These are phyloP conservation scores for Gracilaria gracilis DNA, from an alignment of 23 red algal species.

Conservation along the genomic window DNA sequence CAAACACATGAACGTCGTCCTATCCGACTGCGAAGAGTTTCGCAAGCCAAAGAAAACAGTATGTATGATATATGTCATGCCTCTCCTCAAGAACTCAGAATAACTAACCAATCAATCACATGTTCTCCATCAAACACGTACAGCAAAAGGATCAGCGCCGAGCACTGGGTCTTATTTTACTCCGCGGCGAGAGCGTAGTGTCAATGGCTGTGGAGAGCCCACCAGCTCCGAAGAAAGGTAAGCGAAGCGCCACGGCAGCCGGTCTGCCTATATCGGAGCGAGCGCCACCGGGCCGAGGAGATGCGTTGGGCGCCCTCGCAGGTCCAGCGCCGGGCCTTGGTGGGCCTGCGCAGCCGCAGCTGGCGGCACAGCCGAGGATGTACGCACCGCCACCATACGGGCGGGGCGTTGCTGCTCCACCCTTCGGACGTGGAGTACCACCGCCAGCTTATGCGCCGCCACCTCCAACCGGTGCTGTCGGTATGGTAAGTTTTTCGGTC, in stretches of 20 bases:
- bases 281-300: constrained; percentile 56
- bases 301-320: constrained; percentile 18
- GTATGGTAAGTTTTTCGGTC: neutral
- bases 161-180: constrained; percentile 81
- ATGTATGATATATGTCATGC: no score
- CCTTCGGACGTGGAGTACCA: constrained; percentile 29
- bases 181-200: constrained; percentile 91
- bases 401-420: constrained; percentile 30
- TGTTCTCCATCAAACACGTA: neutral
- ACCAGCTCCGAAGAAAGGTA: constrained; percentile 66
- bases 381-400: constrained; percentile 47
- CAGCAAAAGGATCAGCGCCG: constrained; percentile 75
- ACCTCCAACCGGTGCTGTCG: neutral
- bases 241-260: constrained; percentile 53
- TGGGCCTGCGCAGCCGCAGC: constrained; percentile 47
- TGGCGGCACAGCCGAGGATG: constrained; percentile 48
- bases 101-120: neutral
- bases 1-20: constrained; percentile 95
- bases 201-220: constrained; percentile 86
- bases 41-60: constrained; percentile 67
- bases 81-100: no score
- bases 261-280: constrained; percentile 48
- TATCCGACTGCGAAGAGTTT: constrained; percentile 79
- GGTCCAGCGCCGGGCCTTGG: constrained; percentile 58
- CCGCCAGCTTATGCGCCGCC: constrained; percentile 9